A percentile compares a stretch with the other conserved stretches of the same genome.
Conservation (phyloP, 192 early-diverging fungal genomes). For the Coemansia sp. region DNA sequence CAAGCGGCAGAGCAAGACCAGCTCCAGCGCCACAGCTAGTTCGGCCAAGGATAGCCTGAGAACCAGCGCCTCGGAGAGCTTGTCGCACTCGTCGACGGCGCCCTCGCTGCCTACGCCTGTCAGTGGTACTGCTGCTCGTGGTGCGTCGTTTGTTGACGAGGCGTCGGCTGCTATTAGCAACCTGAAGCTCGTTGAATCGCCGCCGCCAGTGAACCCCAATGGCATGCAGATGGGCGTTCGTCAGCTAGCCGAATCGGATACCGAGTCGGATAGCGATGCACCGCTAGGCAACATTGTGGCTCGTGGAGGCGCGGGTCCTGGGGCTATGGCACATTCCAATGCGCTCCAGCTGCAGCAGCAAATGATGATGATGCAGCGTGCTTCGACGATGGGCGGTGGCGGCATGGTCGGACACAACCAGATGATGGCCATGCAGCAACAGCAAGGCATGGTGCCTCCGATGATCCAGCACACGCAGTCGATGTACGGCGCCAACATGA, state of each 20-base stretch:
- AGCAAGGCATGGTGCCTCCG: constrained; percentile 25
- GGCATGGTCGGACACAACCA: constrained; percentile 16
- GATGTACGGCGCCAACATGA: constrained; percentile 30
- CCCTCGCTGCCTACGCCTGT: constrained; percentile 42
- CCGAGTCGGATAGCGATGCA: constrained; percentile 40
- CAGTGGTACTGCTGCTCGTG: constrained; percentile 16
- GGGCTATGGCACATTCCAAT: constrained; percentile 12
- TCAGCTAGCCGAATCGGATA: constrained; percentile 39
- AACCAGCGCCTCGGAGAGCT: constrained; percentile 19
- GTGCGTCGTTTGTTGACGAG: constrained; percentile 43
- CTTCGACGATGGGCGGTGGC: constrained; percentile 25
- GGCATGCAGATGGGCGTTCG: constrained; percentile 13
- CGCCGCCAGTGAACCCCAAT: constrained; percentile 21
- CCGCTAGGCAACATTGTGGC: constrained; percentile 43
- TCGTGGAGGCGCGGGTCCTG: constrained; percentile 17
- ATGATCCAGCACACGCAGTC: constrained; percentile 35
- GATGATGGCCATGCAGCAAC: constrained; percentile 35
- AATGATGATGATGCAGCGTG: constrained; percentile 43
- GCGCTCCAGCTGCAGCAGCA: constrained; percentile 22
- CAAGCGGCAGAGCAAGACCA: constrained; percentile 34
- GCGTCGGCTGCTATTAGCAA: constrained; percentile 46
- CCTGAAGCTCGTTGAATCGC: constrained; percentile 42
- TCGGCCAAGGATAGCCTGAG: constrained; percentile 41
- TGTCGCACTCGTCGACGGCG: constrained; percentile 29
- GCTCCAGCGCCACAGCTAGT: constrained; percentile 24